Evolutionary conservation across 2,329 filamentous ascomycete genomes (phyloP).

Genomic region (Graphiopsis chlorocephala): DNA sequence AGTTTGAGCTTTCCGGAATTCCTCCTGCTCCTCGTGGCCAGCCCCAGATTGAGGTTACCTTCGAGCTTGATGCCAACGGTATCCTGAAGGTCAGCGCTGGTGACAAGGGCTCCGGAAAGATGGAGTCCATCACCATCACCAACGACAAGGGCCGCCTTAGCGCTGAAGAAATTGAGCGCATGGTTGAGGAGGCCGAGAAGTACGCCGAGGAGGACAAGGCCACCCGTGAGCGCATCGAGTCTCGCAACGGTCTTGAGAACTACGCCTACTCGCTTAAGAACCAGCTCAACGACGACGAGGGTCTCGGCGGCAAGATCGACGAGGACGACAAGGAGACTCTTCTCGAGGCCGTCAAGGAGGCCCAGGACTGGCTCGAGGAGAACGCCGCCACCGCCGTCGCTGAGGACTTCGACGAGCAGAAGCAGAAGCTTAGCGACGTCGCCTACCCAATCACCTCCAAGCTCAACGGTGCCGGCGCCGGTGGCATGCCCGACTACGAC

Average conservation of each 20-base stretch:
- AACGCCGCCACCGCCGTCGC: constrained; percentile 79
- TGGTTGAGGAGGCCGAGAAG: constrained; percentile 97
- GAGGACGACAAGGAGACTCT: constrained; percentile 98
- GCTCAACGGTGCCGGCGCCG: constrained; percentile 67
- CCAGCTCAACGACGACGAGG: constrained; percentile 95
- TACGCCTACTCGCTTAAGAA: constrained; percentile 99
- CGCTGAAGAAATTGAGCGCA: constrained; percentile 96
- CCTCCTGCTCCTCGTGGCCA: constrained; percentile 92
- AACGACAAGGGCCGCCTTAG: constrained; percentile 99
- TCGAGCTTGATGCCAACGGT: constrained; percentile 97
- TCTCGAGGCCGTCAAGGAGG: constrained; percentile 93
- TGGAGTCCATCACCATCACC: constrained; percentile 96
- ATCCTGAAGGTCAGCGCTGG: constrained; percentile 94
- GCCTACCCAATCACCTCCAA: constrained; percentile 99
- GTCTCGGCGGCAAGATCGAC: constrained; percentile 96
- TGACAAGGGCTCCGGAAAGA: constrained; percentile 98
- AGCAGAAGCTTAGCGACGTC: constrained; percentile 95
- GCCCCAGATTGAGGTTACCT: constrained; percentile 96
- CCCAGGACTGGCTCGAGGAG: constrained; percentile 94
- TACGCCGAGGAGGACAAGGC: constrained; percentile 99
- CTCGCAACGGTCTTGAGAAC: constrained; percentile 96
- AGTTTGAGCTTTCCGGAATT: constrained; percentile 96
- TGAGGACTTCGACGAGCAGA: constrained; percentile 99
- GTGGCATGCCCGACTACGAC: constrained; percentile 58
- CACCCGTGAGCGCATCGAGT: constrained; percentile 92